These are phyloP conservation scores for Irpex lacteus DNA, from an alignment of 1,284 basidiomycete genomes.

Conservation along the genomic window DNA sequence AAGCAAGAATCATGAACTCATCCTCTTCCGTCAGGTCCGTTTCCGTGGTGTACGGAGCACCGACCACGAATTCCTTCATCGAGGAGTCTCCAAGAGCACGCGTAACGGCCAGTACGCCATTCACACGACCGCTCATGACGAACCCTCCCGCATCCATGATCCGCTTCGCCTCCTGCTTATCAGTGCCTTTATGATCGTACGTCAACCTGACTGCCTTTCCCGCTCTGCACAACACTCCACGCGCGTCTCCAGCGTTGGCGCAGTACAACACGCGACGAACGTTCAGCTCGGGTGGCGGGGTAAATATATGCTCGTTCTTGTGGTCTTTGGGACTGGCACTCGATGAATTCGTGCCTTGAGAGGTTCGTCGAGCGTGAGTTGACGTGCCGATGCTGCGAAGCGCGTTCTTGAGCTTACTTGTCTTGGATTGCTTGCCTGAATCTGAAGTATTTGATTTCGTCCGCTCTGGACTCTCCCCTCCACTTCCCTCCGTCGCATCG, in stretches of 20 bases:
- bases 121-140: constrained; percentile 97
- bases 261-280: constrained; percentile 85
- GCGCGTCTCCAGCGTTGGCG: constrained; percentile 94
- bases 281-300: constrained; percentile 43
- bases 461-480: constrained; percentile 24
- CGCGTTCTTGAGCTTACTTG: constrained; percentile 55
- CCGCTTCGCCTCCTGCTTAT: constrained; percentile 95
- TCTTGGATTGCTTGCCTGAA: constrained; percentile 38
- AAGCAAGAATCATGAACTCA: constrained; percentile 94
- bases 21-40: constrained; percentile 89
- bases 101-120: constrained; percentile 95
- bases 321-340: background rate
- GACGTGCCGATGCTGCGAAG: constrained; percentile 48
- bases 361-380: constrained; percentile 20
- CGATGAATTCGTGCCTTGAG: constrained; percentile 7
- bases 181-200: constrained; percentile 98
- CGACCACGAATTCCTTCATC: constrained; percentile 99
- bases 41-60: constrained; percentile 97
- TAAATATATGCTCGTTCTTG: constrained; percentile 25
- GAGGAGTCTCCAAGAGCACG: constrained; percentile 94
- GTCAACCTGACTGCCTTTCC: constrained; percentile 93
- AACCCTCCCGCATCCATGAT: constrained; percentile 98
- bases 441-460: constrained; percentile 13
- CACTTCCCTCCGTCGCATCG: constrained; percentile 14
- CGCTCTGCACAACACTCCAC: constrained; percentile 84